Evolutionary conservation across 345 rosid genomes (phyloP).

Genomic region (Chamaenerion angustifolium): DNA sequence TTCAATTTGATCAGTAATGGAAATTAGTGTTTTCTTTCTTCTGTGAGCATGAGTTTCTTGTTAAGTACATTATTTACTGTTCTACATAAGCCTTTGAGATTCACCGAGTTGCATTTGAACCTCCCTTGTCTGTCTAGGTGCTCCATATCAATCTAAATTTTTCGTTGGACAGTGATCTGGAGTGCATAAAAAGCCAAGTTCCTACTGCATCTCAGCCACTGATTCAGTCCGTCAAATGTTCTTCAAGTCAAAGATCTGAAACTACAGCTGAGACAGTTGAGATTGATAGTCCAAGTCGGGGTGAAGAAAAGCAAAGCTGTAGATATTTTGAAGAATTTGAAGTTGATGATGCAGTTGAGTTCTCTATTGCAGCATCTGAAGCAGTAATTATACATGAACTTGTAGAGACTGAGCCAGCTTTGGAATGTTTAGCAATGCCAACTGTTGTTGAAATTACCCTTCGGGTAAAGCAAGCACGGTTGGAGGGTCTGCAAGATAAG

Average conservation of each 20-base stretch:
- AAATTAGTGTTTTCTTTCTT: too few relatives aligned
- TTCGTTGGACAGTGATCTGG: slow-evolving; percentile 20
- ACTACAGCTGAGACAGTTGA: slow-evolving; percentile 6
- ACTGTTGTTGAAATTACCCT: slow-evolving; percentile 51
- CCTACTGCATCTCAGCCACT: slow-evolving; percentile 2
- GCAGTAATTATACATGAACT: slow-evolving; percentile 45
- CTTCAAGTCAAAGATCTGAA: slow-evolving; percentile 10
- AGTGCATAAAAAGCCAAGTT: slow-evolving; percentile 11
- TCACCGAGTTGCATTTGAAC: slow-evolving; percentile 1
- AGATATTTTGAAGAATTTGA: slow-evolving; percentile 19
- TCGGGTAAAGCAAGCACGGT: slow-evolving; percentile 42
- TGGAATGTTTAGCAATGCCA: slow-evolving; percentile 18
- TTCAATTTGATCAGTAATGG: too few relatives aligned
- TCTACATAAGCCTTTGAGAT: neutral
- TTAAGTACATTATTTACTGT: neutral
- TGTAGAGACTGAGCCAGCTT: slow-evolving; percentile 19
- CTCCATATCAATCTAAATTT: slow-evolving; percentile 27
- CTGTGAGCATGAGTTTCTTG: too few relatives aligned
- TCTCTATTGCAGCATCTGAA: slow-evolving; percentile 61
- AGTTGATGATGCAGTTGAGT: slow-evolving; percentile 31
- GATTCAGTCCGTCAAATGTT: slow-evolving; percentile 2
- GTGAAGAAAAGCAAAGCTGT: slow-evolving; percentile 11
- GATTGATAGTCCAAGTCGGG: slow-evolving; percentile 3
- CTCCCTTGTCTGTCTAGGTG: slow-evolving; percentile 14
- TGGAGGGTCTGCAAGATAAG: slow-evolving; percentile 17